Conservation (phyloP, 2,329 filamentous ascomycete genomes). For the Fusarium secorum region DNA sequence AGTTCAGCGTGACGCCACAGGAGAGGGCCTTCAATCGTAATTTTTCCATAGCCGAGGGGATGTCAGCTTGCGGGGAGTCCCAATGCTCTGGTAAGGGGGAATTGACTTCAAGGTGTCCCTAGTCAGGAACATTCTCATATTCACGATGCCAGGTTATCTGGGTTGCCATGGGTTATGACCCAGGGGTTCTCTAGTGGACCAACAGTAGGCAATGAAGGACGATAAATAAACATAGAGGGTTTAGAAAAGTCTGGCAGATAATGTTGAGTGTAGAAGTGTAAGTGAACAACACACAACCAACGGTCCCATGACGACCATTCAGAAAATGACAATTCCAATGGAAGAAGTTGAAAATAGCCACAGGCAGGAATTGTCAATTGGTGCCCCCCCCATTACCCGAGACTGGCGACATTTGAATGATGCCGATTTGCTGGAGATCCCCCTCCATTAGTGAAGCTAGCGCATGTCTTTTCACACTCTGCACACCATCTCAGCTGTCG, state of each 20-base stretch:
- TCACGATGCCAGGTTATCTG: constrained; percentile 8
- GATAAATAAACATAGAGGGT: neutral
- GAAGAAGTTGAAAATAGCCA: neutral
- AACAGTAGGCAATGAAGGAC: neutral
- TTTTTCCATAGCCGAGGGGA: neutral
- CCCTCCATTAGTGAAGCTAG: constrained; percentile 21
- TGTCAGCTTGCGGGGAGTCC: constrained; percentile 2
- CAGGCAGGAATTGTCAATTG: neutral
- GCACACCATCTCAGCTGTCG: constrained; percentile 34
- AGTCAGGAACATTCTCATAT: constrained; percentile 32
- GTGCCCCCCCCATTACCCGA: neutral
- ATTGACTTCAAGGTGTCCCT: constrained; percentile 6
- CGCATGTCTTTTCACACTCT: constrained; percentile 20
- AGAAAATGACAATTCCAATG: neutral
- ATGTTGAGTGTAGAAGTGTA: neutral
- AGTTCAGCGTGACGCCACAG: constrained; percentile 15
- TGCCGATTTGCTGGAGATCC: constrained; percentile 23
- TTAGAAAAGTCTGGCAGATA: neutral
- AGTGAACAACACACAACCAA: neutral
- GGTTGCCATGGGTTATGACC: constrained; percentile 13
- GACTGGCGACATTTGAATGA: constrained; percentile 15
- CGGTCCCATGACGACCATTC: neutral
- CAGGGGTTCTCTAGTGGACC: constrained; percentile 3
- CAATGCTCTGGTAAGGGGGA: neutral
- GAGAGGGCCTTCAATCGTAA: neutral